phyloP scores from a whole-genome alignment of 2,329 filamentous ascomycete genomes.

The Orbilia oligospora region DNA sequence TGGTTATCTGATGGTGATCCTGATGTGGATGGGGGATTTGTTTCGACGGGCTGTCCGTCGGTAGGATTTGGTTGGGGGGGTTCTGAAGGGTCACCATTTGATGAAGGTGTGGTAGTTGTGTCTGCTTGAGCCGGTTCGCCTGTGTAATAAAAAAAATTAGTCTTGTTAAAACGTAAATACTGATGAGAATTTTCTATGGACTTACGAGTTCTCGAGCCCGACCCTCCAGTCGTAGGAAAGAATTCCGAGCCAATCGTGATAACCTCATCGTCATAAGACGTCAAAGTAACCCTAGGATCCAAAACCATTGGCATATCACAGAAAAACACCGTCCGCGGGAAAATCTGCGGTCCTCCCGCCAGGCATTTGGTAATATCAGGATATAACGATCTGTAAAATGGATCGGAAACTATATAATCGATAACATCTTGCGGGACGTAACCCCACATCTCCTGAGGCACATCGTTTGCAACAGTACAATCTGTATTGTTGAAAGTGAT shows the following conservation, averaged over 20 bases:
- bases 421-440: conserved; percentile 36
- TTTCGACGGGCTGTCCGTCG: conserved; percentile 5
- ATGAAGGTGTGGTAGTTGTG: conserved; percentile 14
- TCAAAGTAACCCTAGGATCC: conserved; percentile 10
- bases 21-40: neutral
- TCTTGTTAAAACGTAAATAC: no score
- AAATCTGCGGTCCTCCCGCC: conserved; percentile 20
- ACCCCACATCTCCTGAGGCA: conserved; percentile 33
- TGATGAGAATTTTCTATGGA: neutral
- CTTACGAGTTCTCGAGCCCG: conserved; percentile 18
- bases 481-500: neutral
- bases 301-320: conserved; percentile 10
- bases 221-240: conserved; percentile 1
- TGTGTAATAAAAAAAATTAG: neutral
- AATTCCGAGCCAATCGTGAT: conserved; percentile 30
- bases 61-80: conserved; percentile 11
- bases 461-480: neutral
- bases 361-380: conserved; percentile 36
- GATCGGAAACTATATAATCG: conserved; percentile 14
- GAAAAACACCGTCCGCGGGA: neutral
- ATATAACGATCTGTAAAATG: conserved; percentile 15
- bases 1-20: neutral
- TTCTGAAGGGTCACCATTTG: neutral
- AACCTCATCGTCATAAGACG: conserved; percentile 1
- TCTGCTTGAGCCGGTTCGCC: conserved; percentile 20